Evolutionary conservation across 345 rosid species (phyloP).

Genomic region (Salix arbutifolia): DNA sequence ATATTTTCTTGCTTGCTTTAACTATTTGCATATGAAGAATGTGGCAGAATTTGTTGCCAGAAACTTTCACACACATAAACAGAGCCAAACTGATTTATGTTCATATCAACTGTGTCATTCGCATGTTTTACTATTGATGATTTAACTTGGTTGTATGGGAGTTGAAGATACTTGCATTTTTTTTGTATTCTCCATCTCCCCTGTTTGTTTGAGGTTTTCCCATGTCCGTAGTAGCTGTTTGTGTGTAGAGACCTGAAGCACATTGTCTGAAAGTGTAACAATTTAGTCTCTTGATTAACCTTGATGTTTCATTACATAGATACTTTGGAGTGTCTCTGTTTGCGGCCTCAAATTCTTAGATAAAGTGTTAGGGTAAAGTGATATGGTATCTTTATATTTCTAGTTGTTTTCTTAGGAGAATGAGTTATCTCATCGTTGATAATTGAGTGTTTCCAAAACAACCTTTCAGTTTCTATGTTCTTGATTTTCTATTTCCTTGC

Average conservation of each 20-base stretch:
- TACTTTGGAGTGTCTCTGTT: not conserved
- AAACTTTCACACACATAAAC: not conserved
- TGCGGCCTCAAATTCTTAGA: not conserved
- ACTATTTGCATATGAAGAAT: not conserved
- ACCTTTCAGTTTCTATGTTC: not conserved
- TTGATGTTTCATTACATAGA: not conserved
- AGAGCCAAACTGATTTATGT: not conserved
- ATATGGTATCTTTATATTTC: not conserved
- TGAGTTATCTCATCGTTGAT: not conserved
- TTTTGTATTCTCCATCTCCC: not conserved
- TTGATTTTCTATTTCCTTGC: not conserved
- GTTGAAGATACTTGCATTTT: not conserved
- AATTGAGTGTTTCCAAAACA: not conserved
- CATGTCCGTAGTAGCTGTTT: not conserved
- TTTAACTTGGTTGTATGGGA: not conserved
- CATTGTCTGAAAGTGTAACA: not conserved
- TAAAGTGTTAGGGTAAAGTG: not conserved
- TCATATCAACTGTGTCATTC: not conserved
- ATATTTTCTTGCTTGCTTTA: not conserved
- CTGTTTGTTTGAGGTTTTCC: not conserved
- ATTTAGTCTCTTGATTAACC: not conserved
- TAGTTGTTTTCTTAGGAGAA: not conserved
- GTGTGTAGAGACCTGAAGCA: not conserved
- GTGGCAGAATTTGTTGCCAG: not conserved
- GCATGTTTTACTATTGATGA: not conserved